Percentiles rank a stretch among this genome's conserved stretches.
Conservation (phyloP, 2,329 filamentous ascomycete species). For the Monosporascus sp. region DNA sequence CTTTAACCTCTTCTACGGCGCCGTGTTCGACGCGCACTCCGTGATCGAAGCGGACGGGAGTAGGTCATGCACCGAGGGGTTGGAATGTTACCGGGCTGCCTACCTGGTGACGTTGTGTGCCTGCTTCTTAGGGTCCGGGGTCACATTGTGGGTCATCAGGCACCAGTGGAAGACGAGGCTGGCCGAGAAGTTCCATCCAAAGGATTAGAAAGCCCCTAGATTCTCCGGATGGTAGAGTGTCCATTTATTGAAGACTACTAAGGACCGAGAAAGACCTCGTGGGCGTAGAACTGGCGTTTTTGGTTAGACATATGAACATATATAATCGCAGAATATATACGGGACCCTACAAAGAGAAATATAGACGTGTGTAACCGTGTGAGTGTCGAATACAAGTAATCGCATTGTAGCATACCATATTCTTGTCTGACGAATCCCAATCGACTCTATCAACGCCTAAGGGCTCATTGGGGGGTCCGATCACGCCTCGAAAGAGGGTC, state of each 20-base stretch:
- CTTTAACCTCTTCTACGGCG: constrained; percentile 89
- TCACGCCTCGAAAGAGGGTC: too few relatives aligned
- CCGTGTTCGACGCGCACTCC: constrained; percentile 76
- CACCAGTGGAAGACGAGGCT: constrained; percentile 43
- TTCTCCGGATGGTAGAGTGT: too few relatives aligned
- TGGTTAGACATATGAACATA: not conserved
- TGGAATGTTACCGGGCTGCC: constrained; percentile 74
- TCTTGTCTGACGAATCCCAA: too few relatives aligned
- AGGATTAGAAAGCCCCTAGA: not conserved
- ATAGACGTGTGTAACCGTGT: too few relatives aligned
- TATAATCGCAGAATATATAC: too few relatives aligned
- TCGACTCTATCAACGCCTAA: too few relatives aligned
- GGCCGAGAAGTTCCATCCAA: constrained; percentile 10
- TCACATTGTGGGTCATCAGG: constrained; percentile 67
- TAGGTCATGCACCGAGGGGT: constrained; percentile 68
- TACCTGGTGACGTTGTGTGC: constrained; percentile 74
- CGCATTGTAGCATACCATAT: too few relatives aligned
- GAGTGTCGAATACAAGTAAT: too few relatives aligned
- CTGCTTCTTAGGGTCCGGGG: constrained; percentile 61
- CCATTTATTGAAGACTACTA: too few relatives aligned
- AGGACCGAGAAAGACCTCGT: not conserved
- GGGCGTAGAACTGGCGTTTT: not conserved
- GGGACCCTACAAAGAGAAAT: too few relatives aligned
- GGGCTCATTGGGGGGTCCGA: too few relatives aligned
- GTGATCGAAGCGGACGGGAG: constrained; percentile 63